Base-by-base conservation (phyloP, 2,329 filamentous ascomycete genomes). In the Alternaria ventricosa region DNA sequence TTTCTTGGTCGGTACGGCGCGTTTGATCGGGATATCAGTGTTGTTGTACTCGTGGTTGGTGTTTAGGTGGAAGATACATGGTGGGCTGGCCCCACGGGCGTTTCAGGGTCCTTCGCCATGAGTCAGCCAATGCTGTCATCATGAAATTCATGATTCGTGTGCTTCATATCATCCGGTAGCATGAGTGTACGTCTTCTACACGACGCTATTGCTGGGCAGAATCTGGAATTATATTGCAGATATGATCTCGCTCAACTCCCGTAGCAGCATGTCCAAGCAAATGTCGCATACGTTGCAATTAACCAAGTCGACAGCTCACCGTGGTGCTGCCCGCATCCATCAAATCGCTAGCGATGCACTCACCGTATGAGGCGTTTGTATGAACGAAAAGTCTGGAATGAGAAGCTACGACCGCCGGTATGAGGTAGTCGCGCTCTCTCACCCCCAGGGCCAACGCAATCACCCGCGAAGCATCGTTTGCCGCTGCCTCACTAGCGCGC, bases 91-190 rank as follows among this genome's bases (percentile, higher is more conserved):
- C 58, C 53, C 62, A 50, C 56, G 44, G 46, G 57, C 5, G 56
- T 55, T 62, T 59, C 69, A 70, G 66, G 71, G 69, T 66, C 64
- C 60, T 41, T 20, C 18, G 23, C 6, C 9, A 41, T 64, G 69
- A 74, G 67, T 73, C 71, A 71, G 57, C 28, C 23, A 44, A n/a
- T 23, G 55, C 27, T 28, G 20, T 46, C 45, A 64, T 67, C 55
- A 36, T 30, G n/a, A 27, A 49, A 25, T n/a, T 8, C 36, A 28
- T 59, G 60, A 66, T n/a, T 67, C 63, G 47, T 25, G 33, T 50
- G 15, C 18, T 11, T 8, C 11, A 5, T 23, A 59, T 49, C 58
- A 61, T 15, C 51, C n/a, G 36, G 7, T 11, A 27, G 41, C 25
- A 22, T 15, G 20, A 36, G 6, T 25, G 5, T n/a, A 9, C n/a